Conservation (phyloP, 805 yeast species). For the Wickerhamiella nectarea region DNA sequence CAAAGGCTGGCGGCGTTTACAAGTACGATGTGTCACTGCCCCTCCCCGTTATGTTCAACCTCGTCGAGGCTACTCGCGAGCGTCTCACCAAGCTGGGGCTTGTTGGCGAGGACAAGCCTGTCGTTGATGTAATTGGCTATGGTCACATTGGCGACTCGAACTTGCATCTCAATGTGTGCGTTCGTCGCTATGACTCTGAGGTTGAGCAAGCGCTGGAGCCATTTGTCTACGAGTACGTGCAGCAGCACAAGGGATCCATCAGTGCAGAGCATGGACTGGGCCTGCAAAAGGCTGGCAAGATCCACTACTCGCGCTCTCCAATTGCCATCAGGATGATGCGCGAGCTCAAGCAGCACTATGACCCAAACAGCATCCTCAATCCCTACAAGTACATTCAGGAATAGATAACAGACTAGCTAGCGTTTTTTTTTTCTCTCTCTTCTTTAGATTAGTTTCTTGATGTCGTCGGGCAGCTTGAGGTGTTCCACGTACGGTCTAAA, state of each 20-base stretch:
- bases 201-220: conserved; percentile 83
- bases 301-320: conserved; percentile 69
- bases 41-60: conserved; percentile 59
- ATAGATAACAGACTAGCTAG: not conserved
- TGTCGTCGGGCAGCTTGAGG: conserved; percentile 15
- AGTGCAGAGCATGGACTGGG: conserved; percentile 98
- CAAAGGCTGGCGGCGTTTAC: conserved; percentile 83
- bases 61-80: conserved; percentile 65
- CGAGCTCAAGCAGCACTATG: conserved; percentile 64
- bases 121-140: conserved; percentile 80
- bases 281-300: conserved; percentile 84
- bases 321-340: conserved; percentile 62
- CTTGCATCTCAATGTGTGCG: conserved; percentile 84
- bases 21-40: conserved; percentile 95
- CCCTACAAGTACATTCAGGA: conserved; percentile 71
- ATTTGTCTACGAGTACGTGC: conserved; percentile 84
- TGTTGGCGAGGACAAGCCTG: conserved; percentile 57
- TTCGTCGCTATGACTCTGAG: conserved; percentile 62
- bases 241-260: conserved; percentile 54
- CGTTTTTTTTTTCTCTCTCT: no score
- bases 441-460: not conserved
- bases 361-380: conserved; percentile 83
- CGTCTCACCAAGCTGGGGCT: conserved; percentile 44
- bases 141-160: conserved; percentile 99
- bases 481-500: conserved; percentile 23